Evolutionary conservation across 1,284 basidiomycete species (phyloP).

Genomic region (Exobasidium cylindrosporum): DNA sequence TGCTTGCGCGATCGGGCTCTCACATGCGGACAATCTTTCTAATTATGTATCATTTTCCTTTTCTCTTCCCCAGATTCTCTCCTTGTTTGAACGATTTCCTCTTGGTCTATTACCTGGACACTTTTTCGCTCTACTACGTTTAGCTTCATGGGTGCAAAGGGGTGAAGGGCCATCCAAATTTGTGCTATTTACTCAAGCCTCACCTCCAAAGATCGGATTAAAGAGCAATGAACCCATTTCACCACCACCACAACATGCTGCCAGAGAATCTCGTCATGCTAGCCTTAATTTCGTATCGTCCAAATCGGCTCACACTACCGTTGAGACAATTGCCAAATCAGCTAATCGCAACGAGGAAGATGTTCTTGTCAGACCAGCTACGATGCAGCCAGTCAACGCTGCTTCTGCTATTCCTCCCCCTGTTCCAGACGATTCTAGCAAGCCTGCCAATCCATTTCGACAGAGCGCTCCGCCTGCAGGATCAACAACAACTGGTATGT

Average conservation of each 20-base stretch:
- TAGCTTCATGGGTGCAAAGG: constrained; percentile 51
- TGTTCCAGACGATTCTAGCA: constrained; percentile 1
- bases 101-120: constrained; percentile 46
- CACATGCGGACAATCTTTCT: neutral
- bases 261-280: neutral
- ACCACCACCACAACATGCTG: constrained; percentile 7
- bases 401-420: constrained; percentile 1
- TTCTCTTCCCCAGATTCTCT: constrained; percentile 33
- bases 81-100: constrained; percentile 51
- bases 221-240: neutral
- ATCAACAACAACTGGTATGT: constrained; percentile 3
- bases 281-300: neutral
- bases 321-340: neutral
- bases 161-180: constrained; percentile 31
- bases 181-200: constrained; percentile 49
- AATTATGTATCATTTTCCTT: neutral
- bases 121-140: constrained; percentile 51
- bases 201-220: constrained; percentile 20
- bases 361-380: neutral
- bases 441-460: constrained; percentile 9
- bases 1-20: neutral
- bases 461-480: neutral
- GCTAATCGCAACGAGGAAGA: neutral
- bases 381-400: neutral
- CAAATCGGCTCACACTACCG: neutral